Evolutionary conservation across 2,329 filamentous ascomycete genomes (phyloP).

Genomic region (Stachybotrys elegans): DNA sequence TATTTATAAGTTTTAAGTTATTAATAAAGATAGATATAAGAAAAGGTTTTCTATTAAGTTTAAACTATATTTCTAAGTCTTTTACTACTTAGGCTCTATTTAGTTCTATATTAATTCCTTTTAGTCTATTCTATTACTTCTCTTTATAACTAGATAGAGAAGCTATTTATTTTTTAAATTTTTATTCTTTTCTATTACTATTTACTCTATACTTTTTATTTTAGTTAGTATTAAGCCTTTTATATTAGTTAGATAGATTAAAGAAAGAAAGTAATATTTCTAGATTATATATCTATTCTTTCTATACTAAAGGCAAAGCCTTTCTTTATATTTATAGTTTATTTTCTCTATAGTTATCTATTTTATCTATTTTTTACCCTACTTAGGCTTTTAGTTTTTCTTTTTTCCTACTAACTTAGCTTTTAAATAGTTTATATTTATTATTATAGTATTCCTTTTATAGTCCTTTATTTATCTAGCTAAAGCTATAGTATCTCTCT

Average conservation of each 20-base stretch:
- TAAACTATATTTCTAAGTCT: background rate
- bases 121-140: background rate
- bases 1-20: background rate
- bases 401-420: too few relatives aligned
- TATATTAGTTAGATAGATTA: background rate
- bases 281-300: background rate
- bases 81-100: background rate
- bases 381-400: too few relatives aligned
- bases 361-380: too few relatives aligned
- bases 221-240: background rate
- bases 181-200: background rate
- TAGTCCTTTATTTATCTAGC: too few relatives aligned
- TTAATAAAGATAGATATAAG: background rate
- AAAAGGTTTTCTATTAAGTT: background rate
- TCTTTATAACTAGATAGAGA: background rate
- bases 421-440: too few relatives aligned
- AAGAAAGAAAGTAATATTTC: background rate
- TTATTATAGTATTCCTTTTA: too few relatives aligned
- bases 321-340: background rate
- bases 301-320: background rate
- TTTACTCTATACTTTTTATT: background rate
- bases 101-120: background rate
- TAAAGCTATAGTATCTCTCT: too few relatives aligned
- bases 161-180: background rate
- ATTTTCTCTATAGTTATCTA: constrained; percentile 1